Conservation (phyloP, 164 flowering plant species). For the Malania oleifera region DNA sequence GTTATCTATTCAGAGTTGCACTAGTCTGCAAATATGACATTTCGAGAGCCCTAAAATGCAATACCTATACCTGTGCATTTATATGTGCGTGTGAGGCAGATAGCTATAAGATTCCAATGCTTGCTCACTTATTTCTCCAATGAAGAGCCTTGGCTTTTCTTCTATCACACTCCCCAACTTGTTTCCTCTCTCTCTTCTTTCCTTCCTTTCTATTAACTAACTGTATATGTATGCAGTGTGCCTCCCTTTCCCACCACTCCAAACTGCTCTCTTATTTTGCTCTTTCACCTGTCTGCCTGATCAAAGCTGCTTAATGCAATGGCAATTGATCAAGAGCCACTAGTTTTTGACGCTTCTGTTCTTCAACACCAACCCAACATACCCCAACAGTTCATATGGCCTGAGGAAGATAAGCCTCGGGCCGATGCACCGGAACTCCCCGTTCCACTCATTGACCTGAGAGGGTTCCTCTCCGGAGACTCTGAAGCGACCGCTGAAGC, state of each 20-base stretch:
- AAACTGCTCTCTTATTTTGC: not conserved
- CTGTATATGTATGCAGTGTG: no score
- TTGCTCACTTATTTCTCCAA: conserved; percentile 32
- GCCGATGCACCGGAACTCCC: conserved; percentile 30
- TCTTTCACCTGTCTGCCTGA: not conserved
- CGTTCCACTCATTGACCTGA: conserved; percentile 61
- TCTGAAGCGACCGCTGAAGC: conserved; percentile 33
- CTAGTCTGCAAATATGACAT: conserved; percentile 7
- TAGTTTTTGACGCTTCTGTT: conserved; percentile 56
- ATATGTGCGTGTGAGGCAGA: not conserved
- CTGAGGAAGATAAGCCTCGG: conserved; percentile 60
- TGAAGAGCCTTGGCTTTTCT: conserved; percentile 42
- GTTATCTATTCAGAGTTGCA: no score
- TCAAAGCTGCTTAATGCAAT: conserved; percentile 17
- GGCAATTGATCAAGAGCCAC: conserved; percentile 26
- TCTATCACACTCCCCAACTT: conserved; percentile 22
- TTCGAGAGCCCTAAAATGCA: conserved; percentile 14
- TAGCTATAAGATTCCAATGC: conserved; percentile 27
- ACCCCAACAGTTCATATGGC: conserved; percentile 76
- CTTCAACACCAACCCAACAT: conserved; percentile 37
- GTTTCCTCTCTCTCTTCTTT: conserved; percentile 16
- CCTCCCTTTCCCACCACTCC: not conserved
- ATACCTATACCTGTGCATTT: not conserved
- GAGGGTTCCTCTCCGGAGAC: conserved; percentile 48
- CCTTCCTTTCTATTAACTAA: conserved; percentile 8